Conservation (phyloP, 1,284 basidiomycete species). For the Thelephora terrestris region DNA sequence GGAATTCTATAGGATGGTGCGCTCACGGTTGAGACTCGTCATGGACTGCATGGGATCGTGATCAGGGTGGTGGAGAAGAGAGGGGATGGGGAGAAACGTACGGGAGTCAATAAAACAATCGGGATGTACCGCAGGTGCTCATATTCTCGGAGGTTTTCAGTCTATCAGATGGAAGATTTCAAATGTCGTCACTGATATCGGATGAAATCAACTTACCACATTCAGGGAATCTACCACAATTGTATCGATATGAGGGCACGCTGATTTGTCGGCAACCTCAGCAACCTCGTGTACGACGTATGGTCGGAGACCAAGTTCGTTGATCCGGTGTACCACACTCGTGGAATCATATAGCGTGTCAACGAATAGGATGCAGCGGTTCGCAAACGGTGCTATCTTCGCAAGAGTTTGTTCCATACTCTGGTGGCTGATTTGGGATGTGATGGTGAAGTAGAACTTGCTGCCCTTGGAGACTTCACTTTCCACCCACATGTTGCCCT, state of each 20-base stretch:
- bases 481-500: slow-evolving; percentile 98
- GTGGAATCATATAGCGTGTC: slow-evolving; percentile 78
- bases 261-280: slow-evolving; percentile 74
- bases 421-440: slow-evolving; percentile 70
- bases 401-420: slow-evolving; percentile 62
- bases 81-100: slow-evolving; percentile 17
- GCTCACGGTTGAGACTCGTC: slow-evolving; percentile 66
- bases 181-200: slow-evolving; percentile 2
- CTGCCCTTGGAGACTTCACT: slow-evolving; percentile 87
- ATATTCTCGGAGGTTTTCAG: slow-evolving; percentile 81
- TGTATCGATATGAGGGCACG: slow-evolving; percentile 87
- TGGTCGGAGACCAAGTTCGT: slow-evolving; percentile 75
- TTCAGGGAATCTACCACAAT: slow-evolving; percentile 87
- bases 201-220: slow-evolving; percentile 48
- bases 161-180: slow-evolving; percentile 34
- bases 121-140: slow-evolving; percentile 97
- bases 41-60: slow-evolving; percentile 28
- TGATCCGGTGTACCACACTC: slow-evolving; percentile 71
- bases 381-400: slow-evolving; percentile 73
- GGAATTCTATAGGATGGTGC: slow-evolving; percentile 19
- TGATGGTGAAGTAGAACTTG: slow-evolving; percentile 96
- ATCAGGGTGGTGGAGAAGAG: not conserved
- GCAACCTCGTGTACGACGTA: slow-evolving; percentile 70
- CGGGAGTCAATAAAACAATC: slow-evolving; percentile 85
- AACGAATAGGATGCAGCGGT: slow-evolving; percentile 80